phyloP scores from a whole-genome alignment of 2,329 filamentous ascomycete genomes.

The Ilyonectria robusta region DNA sequence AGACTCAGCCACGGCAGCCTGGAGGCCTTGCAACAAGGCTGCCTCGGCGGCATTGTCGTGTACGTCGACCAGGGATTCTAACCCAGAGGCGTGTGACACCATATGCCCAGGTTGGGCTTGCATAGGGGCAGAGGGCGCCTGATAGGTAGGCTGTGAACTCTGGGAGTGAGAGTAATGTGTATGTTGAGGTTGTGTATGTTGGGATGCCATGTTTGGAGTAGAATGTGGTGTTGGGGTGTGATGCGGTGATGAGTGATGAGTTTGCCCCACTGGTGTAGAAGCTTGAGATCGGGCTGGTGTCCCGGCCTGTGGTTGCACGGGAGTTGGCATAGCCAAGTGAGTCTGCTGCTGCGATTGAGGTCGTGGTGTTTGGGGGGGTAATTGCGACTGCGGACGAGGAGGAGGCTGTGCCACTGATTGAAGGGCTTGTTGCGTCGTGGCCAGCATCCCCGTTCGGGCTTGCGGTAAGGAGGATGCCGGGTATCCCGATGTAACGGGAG shows the following conservation, averaged over 20 bases:
- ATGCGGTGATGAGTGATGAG: slow-evolving; percentile 44
- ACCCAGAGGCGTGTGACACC: slow-evolving; percentile 37
- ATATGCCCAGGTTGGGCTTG: slow-evolving; percentile 43
- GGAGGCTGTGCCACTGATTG: slow-evolving; percentile 48
- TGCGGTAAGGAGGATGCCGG: slow-evolving; percentile 48
- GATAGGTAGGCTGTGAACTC: slow-evolving; percentile 26
- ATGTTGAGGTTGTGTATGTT: slow-evolving; percentile 37
- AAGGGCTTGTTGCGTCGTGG: slow-evolving; percentile 50
- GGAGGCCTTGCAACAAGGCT: slow-evolving; percentile 53
- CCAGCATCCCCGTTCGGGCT: slow-evolving; percentile 43
- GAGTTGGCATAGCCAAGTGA: slow-evolving; percentile 42
- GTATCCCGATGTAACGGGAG: slow-evolving; percentile 43
- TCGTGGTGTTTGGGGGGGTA: slow-evolving; percentile 49
- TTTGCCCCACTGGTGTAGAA: slow-evolving; percentile 45
- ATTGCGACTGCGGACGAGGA: slow-evolving; percentile 46
- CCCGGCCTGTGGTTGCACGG: slow-evolving; percentile 38
- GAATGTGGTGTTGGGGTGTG: slow-evolving; percentile 45
- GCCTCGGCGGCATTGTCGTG: slow-evolving; percentile 54
- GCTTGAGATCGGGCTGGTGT: slow-evolving; percentile 45
- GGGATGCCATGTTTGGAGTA: slow-evolving; percentile 24
- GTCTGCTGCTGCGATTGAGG: slow-evolving; percentile 34
- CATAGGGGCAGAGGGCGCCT: slow-evolving; percentile 34
- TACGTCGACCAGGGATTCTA: slow-evolving; percentile 41
- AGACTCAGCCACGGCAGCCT: slow-evolving; percentile 52
- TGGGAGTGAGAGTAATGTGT: slow-evolving; percentile 37